Evolutionary conservation across 345 rosid genomes (phyloP).

Genomic region (Erucastrum elatum): DNA sequence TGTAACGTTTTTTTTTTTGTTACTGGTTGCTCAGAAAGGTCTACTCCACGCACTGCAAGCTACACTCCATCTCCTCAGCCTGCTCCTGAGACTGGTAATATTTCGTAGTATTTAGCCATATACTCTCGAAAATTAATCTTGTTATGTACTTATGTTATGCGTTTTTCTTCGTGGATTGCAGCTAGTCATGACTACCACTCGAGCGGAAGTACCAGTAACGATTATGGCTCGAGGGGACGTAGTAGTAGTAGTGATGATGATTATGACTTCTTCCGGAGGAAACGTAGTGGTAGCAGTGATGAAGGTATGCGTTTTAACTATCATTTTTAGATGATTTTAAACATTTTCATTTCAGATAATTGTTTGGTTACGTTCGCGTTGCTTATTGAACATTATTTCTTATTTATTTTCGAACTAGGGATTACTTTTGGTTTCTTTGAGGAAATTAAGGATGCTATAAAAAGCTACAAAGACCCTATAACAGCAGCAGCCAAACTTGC

Average conservation of each 20-base stretch:
- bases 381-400: not conserved
- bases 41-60: not conserved
- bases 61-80: not conserved
- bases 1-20: not conserved
- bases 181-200: not conserved
- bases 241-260: not conserved
- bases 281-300: not conserved
- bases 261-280: not conserved
- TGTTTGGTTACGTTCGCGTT: not conserved
- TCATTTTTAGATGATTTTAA: not conserved
- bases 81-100: not conserved
- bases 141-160: not conserved
- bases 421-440: not conserved
- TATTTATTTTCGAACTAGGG: not conserved
- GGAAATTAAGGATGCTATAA: not conserved
- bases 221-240: not conserved
- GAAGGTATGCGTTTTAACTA: not conserved
- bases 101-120: not conserved
- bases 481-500: slow-evolving; percentile 4
- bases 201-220: not conserved
- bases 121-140: not conserved
- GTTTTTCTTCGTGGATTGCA: not conserved
- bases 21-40: not conserved
- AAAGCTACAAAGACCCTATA: not conserved
- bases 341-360: not conserved